phyloP scores from a whole-genome alignment of 1,284 basidiomycete genomes.

The Afroboletus lepidellus region DNA sequence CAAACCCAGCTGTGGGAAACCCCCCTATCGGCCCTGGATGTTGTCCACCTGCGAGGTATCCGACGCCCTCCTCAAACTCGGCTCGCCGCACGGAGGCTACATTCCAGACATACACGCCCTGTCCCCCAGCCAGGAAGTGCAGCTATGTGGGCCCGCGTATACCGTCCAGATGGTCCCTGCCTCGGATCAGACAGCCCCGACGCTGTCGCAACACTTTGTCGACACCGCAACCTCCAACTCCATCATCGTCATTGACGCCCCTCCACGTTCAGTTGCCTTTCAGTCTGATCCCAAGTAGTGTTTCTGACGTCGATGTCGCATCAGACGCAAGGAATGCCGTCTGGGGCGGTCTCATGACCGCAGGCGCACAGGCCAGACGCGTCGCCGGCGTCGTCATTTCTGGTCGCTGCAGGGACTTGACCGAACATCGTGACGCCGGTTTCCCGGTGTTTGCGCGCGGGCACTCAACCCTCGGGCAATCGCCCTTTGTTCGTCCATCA shows the following conservation, averaged over 20 bases:
- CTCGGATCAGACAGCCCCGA: constrained; percentile 63
- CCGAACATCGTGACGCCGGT: constrained; percentile 65
- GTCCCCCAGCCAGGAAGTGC: constrained; percentile 41
- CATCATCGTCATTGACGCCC: constrained; percentile 78
- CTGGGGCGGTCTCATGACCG: constrained; percentile 92
- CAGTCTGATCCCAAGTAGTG: constrained; percentile 2
- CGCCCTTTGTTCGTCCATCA: constrained; percentile 82
- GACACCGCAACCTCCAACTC: constrained; percentile 70
- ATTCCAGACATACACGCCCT: constrained; percentile 76
- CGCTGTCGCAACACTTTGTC: constrained; percentile 76
- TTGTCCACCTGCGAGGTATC: constrained; percentile 84
- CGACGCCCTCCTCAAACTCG: constrained; percentile 88
- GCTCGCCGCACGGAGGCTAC: constrained; percentile 72
- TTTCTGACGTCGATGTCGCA: constrained; percentile 6
- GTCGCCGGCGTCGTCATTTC: constrained; percentile 78
- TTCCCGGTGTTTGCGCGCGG: constrained; percentile 83
- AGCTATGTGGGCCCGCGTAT: constrained; percentile 78
- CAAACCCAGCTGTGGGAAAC: constrained; percentile 2
- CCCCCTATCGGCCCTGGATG: constrained; percentile 19
- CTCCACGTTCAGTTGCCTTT: constrained; percentile 53
- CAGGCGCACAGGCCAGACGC: constrained; percentile 70
- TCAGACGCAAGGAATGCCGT: constrained; percentile 80
- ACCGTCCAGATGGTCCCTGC: constrained; percentile 86
- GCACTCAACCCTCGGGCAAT: constrained; percentile 86
- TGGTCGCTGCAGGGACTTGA: constrained; percentile 80